Evolutionary conservation across 2,329 filamentous ascomycete genomes (phyloP).

Genomic region (Botrytis elliptica): DNA sequence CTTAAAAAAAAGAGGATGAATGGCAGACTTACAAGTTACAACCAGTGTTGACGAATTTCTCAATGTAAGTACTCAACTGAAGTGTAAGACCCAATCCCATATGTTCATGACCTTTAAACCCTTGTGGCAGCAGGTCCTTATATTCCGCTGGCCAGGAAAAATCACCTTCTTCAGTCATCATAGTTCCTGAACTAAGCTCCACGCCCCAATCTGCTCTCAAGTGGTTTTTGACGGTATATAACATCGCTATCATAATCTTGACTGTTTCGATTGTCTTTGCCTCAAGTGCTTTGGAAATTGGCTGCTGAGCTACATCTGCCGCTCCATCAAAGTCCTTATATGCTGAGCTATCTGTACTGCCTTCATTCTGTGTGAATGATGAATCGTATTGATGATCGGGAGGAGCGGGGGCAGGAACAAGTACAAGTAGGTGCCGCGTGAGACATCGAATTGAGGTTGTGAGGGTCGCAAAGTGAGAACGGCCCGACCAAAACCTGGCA

Average conservation of each 20-base stretch:
- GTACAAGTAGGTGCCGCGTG: slow-evolving; percentile 51
- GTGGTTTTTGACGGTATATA: slow-evolving; percentile 64
- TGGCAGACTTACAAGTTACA: slow-evolving; percentile 42
- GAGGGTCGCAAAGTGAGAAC: slow-evolving; percentile 55
- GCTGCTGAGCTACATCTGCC: background rate
- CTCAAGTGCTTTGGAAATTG: slow-evolving; percentile 31
- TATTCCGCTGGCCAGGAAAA: slow-evolving; percentile 47
- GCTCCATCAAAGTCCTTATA: slow-evolving; percentile 19
- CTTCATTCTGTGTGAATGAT: slow-evolving; percentile 25
- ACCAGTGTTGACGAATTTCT: slow-evolving; percentile 58
- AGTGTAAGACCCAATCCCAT: slow-evolving; percentile 58
- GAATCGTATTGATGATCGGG: slow-evolving; percentile 27
- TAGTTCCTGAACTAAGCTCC: slow-evolving; percentile 37
- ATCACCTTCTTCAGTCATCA: slow-evolving; percentile 37
- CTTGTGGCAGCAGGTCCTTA: slow-evolving; percentile 49
- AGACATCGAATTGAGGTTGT: slow-evolving; percentile 60
- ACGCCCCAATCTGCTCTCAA: slow-evolving; percentile 61
- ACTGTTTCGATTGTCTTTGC: slow-evolving; percentile 57
- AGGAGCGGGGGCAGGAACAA: slow-evolving; percentile 38
- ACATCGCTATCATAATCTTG: slow-evolving; percentile 57
- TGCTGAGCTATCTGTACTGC: slow-evolving; percentile 19
- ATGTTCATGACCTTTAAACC: slow-evolving; percentile 54
- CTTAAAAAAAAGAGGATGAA: background rate
- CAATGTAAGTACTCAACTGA: slow-evolving; percentile 59
- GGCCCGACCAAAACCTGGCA: slow-evolving; percentile 51